Conservation (phyloP, 768 basidiomycete species). For the Suillus brevipes region DNA sequence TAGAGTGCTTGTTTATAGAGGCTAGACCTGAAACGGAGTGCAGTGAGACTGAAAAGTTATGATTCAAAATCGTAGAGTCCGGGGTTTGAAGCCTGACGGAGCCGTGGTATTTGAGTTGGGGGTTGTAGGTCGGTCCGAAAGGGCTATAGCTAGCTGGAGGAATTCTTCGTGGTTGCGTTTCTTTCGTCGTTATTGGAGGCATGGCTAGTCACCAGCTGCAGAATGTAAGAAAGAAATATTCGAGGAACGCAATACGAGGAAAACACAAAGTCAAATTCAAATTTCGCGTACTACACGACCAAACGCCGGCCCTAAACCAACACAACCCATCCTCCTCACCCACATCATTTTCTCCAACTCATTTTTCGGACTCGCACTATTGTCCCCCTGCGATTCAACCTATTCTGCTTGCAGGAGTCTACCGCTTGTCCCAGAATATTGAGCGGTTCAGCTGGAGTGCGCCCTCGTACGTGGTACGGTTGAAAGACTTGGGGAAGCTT, state of each 20-base stretch:
- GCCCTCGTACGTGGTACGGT: constrained; percentile 15
- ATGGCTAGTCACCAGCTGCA: neutral
- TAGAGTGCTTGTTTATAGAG: too few relatives aligned
- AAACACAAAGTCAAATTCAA: too few relatives aligned
- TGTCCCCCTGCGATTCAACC: constrained; percentile 32
- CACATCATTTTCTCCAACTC: constrained; percentile 22
- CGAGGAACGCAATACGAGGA: too few relatives aligned
- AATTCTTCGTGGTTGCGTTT: too few relatives aligned
- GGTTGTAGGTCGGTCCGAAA: too few relatives aligned
- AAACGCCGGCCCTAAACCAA: neutral
- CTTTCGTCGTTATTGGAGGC: neutral
- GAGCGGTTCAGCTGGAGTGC: constrained; percentile 30
- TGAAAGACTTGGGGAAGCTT: constrained; percentile 22
- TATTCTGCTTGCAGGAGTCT: constrained; percentile 33
- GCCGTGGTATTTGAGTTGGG: too few relatives aligned
- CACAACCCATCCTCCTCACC: too few relatives aligned
- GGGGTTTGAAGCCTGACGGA: neutral
- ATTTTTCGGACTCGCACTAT: constrained; percentile 38
- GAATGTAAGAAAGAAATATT: neutral
- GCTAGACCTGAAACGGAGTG: neutral
- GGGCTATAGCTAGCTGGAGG: too few relatives aligned
- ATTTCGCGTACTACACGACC: neutral
- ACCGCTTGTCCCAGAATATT: constrained; percentile 35
- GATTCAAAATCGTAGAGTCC: neutral
- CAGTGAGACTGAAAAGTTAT: neutral